Evolutionary conservation across 1,139 yeast species (phyloP).

Genomic region (Spencermartinsiella ligniputridi): DNA sequence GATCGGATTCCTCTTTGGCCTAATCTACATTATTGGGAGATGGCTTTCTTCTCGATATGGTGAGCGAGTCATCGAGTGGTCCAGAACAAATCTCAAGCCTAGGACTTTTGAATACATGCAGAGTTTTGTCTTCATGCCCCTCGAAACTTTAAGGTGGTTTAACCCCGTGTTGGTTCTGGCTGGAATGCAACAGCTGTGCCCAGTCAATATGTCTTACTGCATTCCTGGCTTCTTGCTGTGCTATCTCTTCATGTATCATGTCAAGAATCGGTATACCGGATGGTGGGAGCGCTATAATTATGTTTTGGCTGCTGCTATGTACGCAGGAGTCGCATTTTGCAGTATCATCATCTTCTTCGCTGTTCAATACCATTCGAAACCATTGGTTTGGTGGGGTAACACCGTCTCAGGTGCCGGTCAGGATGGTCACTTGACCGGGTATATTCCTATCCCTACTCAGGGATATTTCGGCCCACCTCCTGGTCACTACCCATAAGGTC

Average conservation of each 20-base stretch:
- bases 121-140: slow-evolving; percentile 31
- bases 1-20: slow-evolving; percentile 41
- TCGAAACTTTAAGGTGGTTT: slow-evolving; percentile 36
- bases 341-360: slow-evolving; percentile 48
- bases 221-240: slow-evolving; percentile 47
- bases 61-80: slow-evolving; percentile 23
- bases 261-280: slow-evolving; percentile 44
- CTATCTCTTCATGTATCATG: slow-evolving; percentile 48
- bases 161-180: slow-evolving; percentile 49
- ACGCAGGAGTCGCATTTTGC: slow-evolving; percentile 44
- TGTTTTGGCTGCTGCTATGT: slow-evolving; percentile 49
- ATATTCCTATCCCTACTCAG: slow-evolving; percentile 30
- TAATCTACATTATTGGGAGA: slow-evolving; percentile 23
- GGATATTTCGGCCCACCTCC: slow-evolving; percentile 46
- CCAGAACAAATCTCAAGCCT: background rate
- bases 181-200: slow-evolving; percentile 40
- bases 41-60: slow-evolving; percentile 8
- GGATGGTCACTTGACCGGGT: slow-evolving; percentile 34
- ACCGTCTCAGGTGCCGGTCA: slow-evolving; percentile 40
- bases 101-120: slow-evolving; percentile 8
- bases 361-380: slow-evolving; percentile 39
- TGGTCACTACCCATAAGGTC: slow-evolving; percentile 21
- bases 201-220: slow-evolving; percentile 47
- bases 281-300: slow-evolving; percentile 50
- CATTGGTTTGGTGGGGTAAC: slow-evolving; percentile 59